Evolutionary conservation across 441 rosid species (phyloP), one percentile per base, ranked within the genome.

Genomic region (Brassica hybrid): DNA sequence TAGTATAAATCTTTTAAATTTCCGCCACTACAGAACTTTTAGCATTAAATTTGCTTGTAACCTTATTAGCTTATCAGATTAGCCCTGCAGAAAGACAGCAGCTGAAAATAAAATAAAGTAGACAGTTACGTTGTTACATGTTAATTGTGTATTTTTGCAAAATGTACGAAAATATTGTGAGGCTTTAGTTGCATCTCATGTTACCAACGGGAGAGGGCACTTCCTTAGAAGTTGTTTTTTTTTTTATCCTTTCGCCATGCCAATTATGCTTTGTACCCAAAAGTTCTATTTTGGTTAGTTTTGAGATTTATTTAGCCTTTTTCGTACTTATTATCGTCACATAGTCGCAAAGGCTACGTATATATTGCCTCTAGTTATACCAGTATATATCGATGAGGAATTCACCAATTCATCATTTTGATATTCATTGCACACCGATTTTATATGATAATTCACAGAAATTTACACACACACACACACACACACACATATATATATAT

Each of bases 1-100:
- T 69, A 54, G 64, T 38, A 54, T 23, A 10, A 19, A 11, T 19
- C 19, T 43, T 27, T 18, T 57, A 6, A n/a, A n/a, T 58, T 41
- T 30, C 6, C 71, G 16, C 16, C 36, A 73, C 60, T 63, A 43
- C 18, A 11, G 32, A 34, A 36, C 85, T 86, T 88, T 83, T 66
- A 48, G 80, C 81, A 85, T 81, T 85, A 76, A 78, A 69, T 80
- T 81, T 10, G 4, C 4, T 59, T 80, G 36, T 62, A 79, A 73
- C 75, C 61, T 74, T 79, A 64, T 69, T 68, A 68, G 78, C 74
- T 79, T 67, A 79, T 73, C 70, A 79, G 74, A 73, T 73, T 79
- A 73, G 74, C 78, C 41, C 82, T 68, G 67, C 54, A 5, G 77
- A 73, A 73, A 66, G 69, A 66, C 69, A 78, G 81, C 73, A 72